Conservation (phyloP, 768 basidiomycete species). For the Boletales sp. region DNA sequence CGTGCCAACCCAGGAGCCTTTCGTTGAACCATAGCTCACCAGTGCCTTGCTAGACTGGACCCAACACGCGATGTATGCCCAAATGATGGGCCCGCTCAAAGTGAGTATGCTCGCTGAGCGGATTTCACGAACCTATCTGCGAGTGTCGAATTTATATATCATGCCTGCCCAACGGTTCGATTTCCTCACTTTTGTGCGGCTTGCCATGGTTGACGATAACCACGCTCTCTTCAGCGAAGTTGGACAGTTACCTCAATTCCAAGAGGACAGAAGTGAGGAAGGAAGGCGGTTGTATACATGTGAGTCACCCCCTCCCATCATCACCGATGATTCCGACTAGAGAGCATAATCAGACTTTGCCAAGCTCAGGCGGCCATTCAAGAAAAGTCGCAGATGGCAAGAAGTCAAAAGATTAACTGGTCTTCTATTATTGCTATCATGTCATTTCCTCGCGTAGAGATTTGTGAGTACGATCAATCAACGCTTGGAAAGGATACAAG, state of each 20-base stretch:
- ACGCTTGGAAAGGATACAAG: constrained; percentile 13
- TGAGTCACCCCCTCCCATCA: background rate
- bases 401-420: constrained; percentile 6
- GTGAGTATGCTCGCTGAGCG: constrained; percentile 22
- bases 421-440: background rate
- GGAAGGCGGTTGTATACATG: constrained; percentile 10
- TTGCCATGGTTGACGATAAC: too few species aligned
- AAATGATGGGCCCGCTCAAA: constrained; percentile 23
- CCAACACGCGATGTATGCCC: constrained; percentile 17
- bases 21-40: background rate
- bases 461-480: constrained; percentile 9
- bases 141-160: constrained; percentile 18
- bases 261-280: constrained; percentile 17
- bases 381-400: constrained; percentile 14
- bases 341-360: constrained; percentile 5
- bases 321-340: background rate
- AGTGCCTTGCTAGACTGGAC: constrained; percentile 7
- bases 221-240: constrained; percentile 6
- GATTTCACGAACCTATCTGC: constrained; percentile 15
- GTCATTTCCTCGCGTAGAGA: background rate
- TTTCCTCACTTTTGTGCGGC: background rate
- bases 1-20: background rate
- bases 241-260: constrained; percentile 16
- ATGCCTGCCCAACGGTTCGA: constrained; percentile 20
- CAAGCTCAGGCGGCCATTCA: constrained; percentile 14